phyloP scores from a whole-genome alignment of 106 monocot species.

The Phalaenopsis equestris region DNA sequence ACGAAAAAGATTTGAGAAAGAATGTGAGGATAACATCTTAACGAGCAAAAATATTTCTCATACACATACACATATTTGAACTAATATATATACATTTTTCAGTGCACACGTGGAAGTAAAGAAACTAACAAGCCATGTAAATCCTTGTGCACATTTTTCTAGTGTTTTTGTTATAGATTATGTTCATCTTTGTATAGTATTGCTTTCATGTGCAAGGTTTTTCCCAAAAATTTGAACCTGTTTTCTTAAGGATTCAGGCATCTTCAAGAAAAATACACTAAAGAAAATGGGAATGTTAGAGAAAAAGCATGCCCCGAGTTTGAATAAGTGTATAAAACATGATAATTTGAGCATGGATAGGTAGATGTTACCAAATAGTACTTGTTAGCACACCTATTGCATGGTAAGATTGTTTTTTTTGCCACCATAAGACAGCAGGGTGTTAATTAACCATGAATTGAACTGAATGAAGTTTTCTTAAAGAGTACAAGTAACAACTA shows the following conservation, averaged over 20 bases:
- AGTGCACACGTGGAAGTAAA: too few relatives aligned
- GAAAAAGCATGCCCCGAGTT: background rate
- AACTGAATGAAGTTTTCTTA: slow-evolving; percentile 1
- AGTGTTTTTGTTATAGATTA: too few relatives aligned
- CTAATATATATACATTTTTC: too few relatives aligned
- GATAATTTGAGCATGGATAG: background rate
- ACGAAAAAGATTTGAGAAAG: too few relatives aligned
- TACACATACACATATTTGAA: too few relatives aligned
- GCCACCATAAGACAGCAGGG: background rate
- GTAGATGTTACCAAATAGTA: background rate
- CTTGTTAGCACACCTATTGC: background rate
- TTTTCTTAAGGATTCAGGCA: background rate
- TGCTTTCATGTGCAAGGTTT: too few relatives aligned
- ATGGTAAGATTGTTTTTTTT: background rate
- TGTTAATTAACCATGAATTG: background rate
- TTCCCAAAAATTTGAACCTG: background rate
- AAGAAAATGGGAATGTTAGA: background rate
- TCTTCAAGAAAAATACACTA: background rate
- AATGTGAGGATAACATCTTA: too few relatives aligned
- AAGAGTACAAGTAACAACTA: background rate
- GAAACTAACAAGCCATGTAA: too few relatives aligned
- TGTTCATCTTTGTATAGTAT: too few relatives aligned
- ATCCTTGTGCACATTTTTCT: too few relatives aligned
- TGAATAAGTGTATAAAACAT: background rate
- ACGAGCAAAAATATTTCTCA: too few relatives aligned